Base-by-base conservation (phyloP, 2,329 filamentous ascomycete genomes). In the Phoma sp. region DNA sequence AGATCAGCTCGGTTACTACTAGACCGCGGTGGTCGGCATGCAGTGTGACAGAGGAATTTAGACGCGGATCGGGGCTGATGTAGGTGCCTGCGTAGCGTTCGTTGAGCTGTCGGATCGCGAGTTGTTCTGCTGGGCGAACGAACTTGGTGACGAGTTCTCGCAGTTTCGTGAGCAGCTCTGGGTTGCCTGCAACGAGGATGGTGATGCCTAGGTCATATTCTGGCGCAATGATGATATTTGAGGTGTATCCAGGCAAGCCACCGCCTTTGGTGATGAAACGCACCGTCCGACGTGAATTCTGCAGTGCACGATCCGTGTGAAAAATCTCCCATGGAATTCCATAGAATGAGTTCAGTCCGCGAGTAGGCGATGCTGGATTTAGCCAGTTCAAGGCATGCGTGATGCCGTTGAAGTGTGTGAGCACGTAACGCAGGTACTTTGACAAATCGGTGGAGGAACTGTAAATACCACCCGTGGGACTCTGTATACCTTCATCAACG, bases 251-350 rank as follows among this genome's bases (percentile, higher is more conserved):
- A 1, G 77, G 77, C 0, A 79, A 57, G 0, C 75, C 74, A 6
- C 80, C 80, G 2, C 67, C 62, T 61, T 82, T 82, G 2, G 79
- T 80, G 32, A 77, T 67, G 57, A 81, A 77, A 2, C 76, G 78
- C 2, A 81, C 71, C 0, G 76, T 70, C 12, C 77, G 67, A 5
- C 58, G 64, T 10, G 70, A 77, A 15, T 71, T 54, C 7, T 60
- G 44, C 1, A 81, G 64, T 15, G 80, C 71, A 5, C 68, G 67
- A 35, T 77, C 72, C 2, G 74, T 78, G 0, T 77, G 75, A 37
- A 76, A 77, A 0, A 79, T 81, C 60, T 82, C 79, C 76, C 78
- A 82, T 0, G 79, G 79, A 68, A 78, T 77, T 3, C 79, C 80
- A 51, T 80, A 81, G 52, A 77, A 80, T 0, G 67, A 74, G 24